A percentile compares a stretch with the other conserved stretches of the same genome.
phyloP scores from a whole-genome alignment of 129 eudicot genomes.

The Lonicera japonica region DNA sequence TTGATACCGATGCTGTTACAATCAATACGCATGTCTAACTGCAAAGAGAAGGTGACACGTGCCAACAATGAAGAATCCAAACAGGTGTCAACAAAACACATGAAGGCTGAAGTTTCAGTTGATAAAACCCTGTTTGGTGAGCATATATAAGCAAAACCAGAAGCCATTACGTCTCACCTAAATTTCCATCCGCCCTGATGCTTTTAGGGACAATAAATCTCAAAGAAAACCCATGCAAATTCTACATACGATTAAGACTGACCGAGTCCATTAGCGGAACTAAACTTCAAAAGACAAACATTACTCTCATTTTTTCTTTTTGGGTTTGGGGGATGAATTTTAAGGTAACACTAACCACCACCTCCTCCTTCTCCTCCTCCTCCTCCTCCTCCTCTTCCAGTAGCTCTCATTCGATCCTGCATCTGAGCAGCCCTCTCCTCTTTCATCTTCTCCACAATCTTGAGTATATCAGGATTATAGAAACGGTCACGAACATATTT shows the following conservation, averaged over 20 bases:
- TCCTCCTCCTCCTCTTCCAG: too few relatives aligned
- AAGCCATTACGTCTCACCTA: not conserved
- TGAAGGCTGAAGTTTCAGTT: not conserved
- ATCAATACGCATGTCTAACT: not conserved
- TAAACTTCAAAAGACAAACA: not conserved
- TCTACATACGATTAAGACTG: not conserved
- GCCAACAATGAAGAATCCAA: too few relatives aligned
- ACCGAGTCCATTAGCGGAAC: not conserved
- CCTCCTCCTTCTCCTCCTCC: constrained; percentile 10
- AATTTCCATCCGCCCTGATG: too few relatives aligned
- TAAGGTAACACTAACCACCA: not conserved
- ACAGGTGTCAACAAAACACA: too few relatives aligned
- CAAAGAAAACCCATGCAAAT: not conserved
- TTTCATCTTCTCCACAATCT: constrained; percentile 48
- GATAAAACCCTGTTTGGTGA: not conserved
- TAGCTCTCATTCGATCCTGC: constrained; percentile 36
- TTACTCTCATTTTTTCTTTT: too few relatives aligned
- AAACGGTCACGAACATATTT: constrained; percentile 64
- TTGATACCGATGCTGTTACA: too few relatives aligned
- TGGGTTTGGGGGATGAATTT: too few relatives aligned
- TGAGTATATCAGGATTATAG: constrained; percentile 36
- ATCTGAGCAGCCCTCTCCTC: constrained; percentile 41
- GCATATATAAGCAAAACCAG: not conserved
- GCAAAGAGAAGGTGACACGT: too few relatives aligned
- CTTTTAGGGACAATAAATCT: not conserved